A percentile compares a stretch with the other conserved stretches of the same genome.
Evolutionary conservation across 1,284 basidiomycete species (phyloP).

Genomic region (Irpex sp.): DNA sequence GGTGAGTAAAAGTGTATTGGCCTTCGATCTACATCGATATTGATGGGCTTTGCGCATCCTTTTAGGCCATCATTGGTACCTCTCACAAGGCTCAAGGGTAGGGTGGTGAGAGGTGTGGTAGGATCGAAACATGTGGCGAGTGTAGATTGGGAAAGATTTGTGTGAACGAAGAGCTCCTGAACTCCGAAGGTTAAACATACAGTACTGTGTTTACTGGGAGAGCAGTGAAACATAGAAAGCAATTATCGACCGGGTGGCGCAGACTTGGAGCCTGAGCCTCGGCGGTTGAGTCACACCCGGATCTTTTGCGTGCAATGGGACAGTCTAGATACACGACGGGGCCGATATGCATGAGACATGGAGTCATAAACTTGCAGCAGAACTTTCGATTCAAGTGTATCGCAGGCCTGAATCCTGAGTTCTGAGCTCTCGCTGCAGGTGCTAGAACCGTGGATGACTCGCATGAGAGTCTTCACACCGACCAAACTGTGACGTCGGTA

Average conservation of each 20-base stretch:
- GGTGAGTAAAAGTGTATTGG: conserved; percentile 36
- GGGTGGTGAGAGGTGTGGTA: background rate
- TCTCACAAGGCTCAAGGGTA: background rate
- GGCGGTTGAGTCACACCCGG: background rate
- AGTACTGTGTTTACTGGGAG: no score
- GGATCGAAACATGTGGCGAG: background rate
- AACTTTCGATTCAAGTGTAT: no score
- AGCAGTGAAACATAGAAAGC: no score
- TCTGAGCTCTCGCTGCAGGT: no score
- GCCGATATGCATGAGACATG: background rate
- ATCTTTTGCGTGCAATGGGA: background rate
- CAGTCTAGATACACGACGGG: background rate
- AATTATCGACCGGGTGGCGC: background rate
- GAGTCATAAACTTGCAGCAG: background rate
- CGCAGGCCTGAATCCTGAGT: no score
- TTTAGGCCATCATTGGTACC: background rate
- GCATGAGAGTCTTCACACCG: no score
- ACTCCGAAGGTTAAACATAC: no score
- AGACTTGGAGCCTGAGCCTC: background rate
- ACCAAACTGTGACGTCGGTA: background rate
- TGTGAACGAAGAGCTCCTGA: background rate
- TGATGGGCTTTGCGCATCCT: background rate
- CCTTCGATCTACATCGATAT: no score
- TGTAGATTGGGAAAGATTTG: background rate
- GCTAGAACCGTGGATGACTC: no score